phyloP scores from a whole-genome alignment of 2,329 filamentous ascomycete species.

The Talaromyces sp. region DNA sequence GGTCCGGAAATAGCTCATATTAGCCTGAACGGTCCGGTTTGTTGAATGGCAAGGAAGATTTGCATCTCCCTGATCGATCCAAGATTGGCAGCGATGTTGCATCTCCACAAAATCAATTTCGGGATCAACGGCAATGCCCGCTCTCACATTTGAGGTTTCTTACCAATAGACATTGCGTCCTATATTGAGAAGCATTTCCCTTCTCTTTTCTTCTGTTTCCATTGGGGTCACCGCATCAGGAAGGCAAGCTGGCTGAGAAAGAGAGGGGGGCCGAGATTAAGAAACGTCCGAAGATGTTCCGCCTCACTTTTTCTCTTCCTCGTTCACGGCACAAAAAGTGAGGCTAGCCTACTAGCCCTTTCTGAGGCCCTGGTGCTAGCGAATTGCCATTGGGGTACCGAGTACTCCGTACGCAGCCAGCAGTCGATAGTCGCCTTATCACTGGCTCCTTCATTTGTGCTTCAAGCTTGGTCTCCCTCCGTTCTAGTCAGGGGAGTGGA shows the following conservation, averaged over 20 bases:
- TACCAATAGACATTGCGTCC: slow-evolving; percentile 1
- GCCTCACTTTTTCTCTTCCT: slow-evolving; percentile 12
- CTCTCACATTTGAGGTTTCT: not conserved
- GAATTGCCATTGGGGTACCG: slow-evolving; percentile 1
- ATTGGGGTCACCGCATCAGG: slow-evolving; percentile 1
- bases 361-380: not conserved
- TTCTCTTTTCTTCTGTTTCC: slow-evolving; percentile 1
- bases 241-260: not conserved
- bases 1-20: not conserved
- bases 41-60: not conserved
- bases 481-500: not conserved
- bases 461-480: not conserved
- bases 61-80: not conserved
- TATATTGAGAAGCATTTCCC: not conserved
- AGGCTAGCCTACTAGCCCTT: slow-evolving; percentile 11
- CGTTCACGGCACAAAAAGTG: slow-evolving; percentile 13
- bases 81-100: not conserved
- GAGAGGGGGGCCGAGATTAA: slow-evolving; percentile 10
- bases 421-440: not conserved
- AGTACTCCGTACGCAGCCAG: slow-evolving; percentile 1
- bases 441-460: not conserved
- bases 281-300: slow-evolving; percentile 9
- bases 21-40: not conserved
- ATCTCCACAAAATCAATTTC: not conserved
- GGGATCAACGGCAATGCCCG: not conserved